A percentile compares a stretch with the other conserved stretches of the same genome.
phyloP scores from a whole-genome alignment of 495 filamentous ascomycete species.

The Talaromyces wortmannii region DNA sequence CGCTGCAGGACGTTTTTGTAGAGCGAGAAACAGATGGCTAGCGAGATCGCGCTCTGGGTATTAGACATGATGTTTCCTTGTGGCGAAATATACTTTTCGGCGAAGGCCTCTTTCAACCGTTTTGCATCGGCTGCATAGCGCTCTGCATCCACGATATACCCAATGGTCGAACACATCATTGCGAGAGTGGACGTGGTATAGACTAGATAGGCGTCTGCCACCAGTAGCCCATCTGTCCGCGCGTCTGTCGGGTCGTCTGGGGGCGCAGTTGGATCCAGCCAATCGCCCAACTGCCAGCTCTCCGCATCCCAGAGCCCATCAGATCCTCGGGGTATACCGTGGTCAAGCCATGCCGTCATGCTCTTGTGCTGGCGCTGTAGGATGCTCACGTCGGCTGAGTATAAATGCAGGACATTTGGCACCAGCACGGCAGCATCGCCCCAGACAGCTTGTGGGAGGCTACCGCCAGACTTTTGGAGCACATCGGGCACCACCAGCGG shows the following conservation, averaged over 20 bases:
- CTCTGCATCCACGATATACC: constrained; percentile 12
- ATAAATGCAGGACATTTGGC: constrained; percentile 36
- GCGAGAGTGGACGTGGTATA: constrained; percentile 33
- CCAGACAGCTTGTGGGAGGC: constrained; percentile 38
- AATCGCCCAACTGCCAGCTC: constrained; percentile 41
- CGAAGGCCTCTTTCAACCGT: constrained; percentile 25
- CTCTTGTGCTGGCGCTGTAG: constrained; percentile 35
- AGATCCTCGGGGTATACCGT: constrained; percentile 32
- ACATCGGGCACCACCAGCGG: constrained; percentile 36
- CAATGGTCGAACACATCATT: constrained; percentile 15
- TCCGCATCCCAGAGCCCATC: constrained; percentile 30
- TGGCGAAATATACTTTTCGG: constrained; percentile 33
- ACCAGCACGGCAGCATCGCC: constrained; percentile 39
- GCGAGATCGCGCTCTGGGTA: constrained; percentile 39
- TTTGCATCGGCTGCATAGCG: constrained; percentile 17
- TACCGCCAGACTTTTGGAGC: constrained; percentile 13
- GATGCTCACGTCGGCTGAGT: constrained; percentile 33
- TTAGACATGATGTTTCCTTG: constrained; percentile 32
- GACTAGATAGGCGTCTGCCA: constrained; percentile 48
- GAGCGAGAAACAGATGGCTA: constrained; percentile 39
- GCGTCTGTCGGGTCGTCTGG: constrained; percentile 31
- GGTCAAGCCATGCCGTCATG: constrained; percentile 38
- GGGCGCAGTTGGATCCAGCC: constrained; percentile 47
- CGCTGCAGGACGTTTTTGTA: constrained; percentile 21
- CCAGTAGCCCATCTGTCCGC: constrained; percentile 33